Evolutionary conservation across 805 yeast genomes (phyloP), one percentile per base, ranked within the genome.

Genomic region (Saccharomycopsis sp.): DNA sequence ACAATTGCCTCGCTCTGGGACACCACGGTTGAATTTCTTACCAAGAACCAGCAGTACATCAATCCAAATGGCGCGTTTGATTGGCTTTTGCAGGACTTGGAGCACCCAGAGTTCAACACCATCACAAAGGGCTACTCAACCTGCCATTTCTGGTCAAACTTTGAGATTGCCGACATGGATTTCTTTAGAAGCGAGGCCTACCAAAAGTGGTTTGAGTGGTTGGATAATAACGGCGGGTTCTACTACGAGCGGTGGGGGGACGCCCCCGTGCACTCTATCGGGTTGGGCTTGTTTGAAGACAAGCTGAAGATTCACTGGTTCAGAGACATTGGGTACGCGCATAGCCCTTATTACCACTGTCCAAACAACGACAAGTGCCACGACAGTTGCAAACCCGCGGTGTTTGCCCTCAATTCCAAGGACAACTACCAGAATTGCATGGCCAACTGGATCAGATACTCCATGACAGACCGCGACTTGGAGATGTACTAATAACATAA

Each of bases 241-340:
- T 86, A 82, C 57, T 85, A 85, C 52, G 95, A 87, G 56, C 62
- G 94, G 42, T 85, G 95, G 95, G 94, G 95, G 3, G 95, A 85
- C 63, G 94, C 94, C 0, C 94, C 95, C 0, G 89, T 85, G 1
- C 89, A 83, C 55, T 75, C 86, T 3, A 53, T 85, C 29, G 95
- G 88, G 0, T 58, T 84, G 29, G 71, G 75, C 6, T 54, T 84
- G 39, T 82, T 85, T 55, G 82, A 80, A 5, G 86, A 80, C 51
- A 77, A 73, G 50, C 57, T 64, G 6, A 68, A 71, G 39, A 67
- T 86, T 27, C 95, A 85, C 55, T 85, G 94, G 89, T 86, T 86
- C 55, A 69, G 85, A 55, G 94, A 83, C 52, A 77, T 83, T 38
- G 94, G 89, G 1, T 83, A 83, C 54, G 64, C 61, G 41, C 92